These are phyloP conservation scores for Colletotrichum liriopes DNA, from an alignment of 2,329 filamentous ascomycete species.

Conservation along the genomic window DNA sequence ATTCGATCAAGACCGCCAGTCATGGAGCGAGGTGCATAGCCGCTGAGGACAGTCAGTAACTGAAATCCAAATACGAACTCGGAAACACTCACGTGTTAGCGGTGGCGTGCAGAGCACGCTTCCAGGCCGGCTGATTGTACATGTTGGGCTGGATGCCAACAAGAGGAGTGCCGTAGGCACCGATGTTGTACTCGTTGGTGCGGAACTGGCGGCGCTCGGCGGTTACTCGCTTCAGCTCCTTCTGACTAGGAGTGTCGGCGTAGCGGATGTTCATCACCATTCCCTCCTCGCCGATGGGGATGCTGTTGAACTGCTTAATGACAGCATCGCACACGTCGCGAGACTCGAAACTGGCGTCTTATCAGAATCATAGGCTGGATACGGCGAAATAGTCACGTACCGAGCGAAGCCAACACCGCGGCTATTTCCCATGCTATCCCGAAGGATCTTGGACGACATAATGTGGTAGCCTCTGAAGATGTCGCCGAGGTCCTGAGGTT, in stretches of 20 bases:
- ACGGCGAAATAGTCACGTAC: slow-evolving; percentile 66
- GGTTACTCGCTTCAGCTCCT: slow-evolving; percentile 95
- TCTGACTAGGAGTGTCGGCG: slow-evolving; percentile 96
- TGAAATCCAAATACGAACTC: neutral
- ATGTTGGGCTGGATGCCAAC: slow-evolving; percentile 70
- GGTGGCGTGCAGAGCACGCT: slow-evolving; percentile 47
- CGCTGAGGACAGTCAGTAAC: slow-evolving; percentile 16
- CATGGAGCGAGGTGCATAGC: slow-evolving; percentile 40
- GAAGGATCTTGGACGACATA: slow-evolving; percentile 94
- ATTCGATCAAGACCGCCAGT: slow-evolving; percentile 40
- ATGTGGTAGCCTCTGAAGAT: slow-evolving; percentile 88
- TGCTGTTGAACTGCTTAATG: slow-evolving; percentile 88
- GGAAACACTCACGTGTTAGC: slow-evolving; percentile 32
- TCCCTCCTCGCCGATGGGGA: slow-evolving; percentile 81
- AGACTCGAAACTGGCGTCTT: slow-evolving; percentile 81
- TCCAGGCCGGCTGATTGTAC: slow-evolving; percentile 58
- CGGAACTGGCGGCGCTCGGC: slow-evolving; percentile 96
- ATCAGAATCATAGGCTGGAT: slow-evolving; percentile 44
- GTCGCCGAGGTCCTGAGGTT: slow-evolving; percentile 77
- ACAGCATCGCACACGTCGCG: slow-evolving; percentile 93
- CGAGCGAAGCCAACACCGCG: slow-evolving; percentile 98
- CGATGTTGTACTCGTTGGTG: slow-evolving; percentile 92
- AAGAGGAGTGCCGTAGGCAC: slow-evolving; percentile 75
- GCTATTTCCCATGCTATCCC: slow-evolving; percentile 91
- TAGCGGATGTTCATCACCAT: slow-evolving; percentile 95